Base-by-base conservation (phyloP, 306 rosid genomes). In the Aeschynomene evenia region DNA sequence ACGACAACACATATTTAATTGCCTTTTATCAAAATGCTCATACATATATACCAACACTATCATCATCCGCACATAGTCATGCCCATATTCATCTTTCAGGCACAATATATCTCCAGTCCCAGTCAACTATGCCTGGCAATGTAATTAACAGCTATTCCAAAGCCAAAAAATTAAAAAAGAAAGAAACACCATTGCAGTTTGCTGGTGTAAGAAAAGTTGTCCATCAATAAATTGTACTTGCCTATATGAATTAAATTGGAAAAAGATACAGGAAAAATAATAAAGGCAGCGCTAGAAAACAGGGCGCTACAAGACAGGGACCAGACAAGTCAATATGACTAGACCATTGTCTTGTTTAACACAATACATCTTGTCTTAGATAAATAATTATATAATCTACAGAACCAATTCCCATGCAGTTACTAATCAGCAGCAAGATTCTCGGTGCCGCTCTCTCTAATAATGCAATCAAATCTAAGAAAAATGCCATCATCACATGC, bases 361-460 rank as follows among this genome's bases (percentile, higher is more conserved):
- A 24, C 39, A 65, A 62, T 23, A 50, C 42, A 57, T 55, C 70
- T 34, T 9, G 60, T 36, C 68, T 18, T 63, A 72, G 55, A 77
- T n/a, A 39, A 37, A 9, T 10, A 70, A 63, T 37, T 31, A 48
- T 6, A 23, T 18, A 42, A 52, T 42, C 55, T 48, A 78, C 59
- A 60, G 2, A 55, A 60, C 69, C 61, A 73, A 64, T 76, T 70
- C 83, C 80, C 24, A 75, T 11, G 81, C 19, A 60, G 60, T 63
- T 23, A 37, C 37, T 51, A 39, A 51, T 43, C 54, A 63, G 54
- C 78, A 67, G 79, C 85, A 79, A 83, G 83, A 89, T 87, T 85
- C 88, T 70, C 87, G 84, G 63, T 72, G 75, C 57, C 28, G 15
- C 65, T 45, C 34, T 19, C 48, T 14, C 18, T 11, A 34, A 50